A percentile compares a stretch with the other conserved stretches of the same genome.
These are phyloP conservation scores for Pyrrhoderma noxium DNA, from an alignment of 1,284 basidiomycete genomes.

Conservation along the genomic window DNA sequence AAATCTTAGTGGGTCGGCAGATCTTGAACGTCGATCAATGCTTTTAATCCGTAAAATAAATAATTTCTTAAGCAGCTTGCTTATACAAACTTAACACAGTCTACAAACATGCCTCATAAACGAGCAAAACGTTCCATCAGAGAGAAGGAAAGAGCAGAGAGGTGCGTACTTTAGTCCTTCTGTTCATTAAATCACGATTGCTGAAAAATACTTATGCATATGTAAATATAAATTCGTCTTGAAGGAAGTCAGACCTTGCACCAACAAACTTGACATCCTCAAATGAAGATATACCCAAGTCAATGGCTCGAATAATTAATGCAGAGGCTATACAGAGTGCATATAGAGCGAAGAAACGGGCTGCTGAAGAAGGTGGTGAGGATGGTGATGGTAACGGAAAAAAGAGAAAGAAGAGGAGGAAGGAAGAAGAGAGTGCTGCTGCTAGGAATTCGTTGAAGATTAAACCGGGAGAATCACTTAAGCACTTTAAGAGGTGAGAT, in stretches of 20 bases:
- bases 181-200: background rate
- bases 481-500: slow-evolving; percentile 67
- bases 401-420: slow-evolving; percentile 36
- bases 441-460: slow-evolving; percentile 36
- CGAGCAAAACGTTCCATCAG: slow-evolving; percentile 20
- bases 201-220: too few relatives aligned
- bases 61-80: too few relatives aligned
- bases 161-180: slow-evolving; percentile 2
- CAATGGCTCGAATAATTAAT: slow-evolving; percentile 53
- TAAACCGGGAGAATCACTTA: slow-evolving; percentile 58
- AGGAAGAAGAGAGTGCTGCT: slow-evolving; percentile 23
- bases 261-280: slow-evolving; percentile 33
- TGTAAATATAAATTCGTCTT: too few relatives aligned
- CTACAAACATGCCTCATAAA: slow-evolving; percentile 23
- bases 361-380: slow-evolving; percentile 23
- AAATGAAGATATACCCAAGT: slow-evolving; percentile 53
- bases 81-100: too few relatives aligned
- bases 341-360: slow-evolving; percentile 44
- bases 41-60: too few relatives aligned
- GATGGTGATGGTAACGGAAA: slow-evolving; percentile 18
- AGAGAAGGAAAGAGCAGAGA: slow-evolving; percentile 13
- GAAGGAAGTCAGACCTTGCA: slow-evolving; percentile 30
- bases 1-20: too few relatives aligned
- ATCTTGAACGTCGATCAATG: too few relatives aligned
- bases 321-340: slow-evolving; percentile 50